Conservation (phyloP, 163 green algal genomes). For the Chlorella variabilis region DNA sequence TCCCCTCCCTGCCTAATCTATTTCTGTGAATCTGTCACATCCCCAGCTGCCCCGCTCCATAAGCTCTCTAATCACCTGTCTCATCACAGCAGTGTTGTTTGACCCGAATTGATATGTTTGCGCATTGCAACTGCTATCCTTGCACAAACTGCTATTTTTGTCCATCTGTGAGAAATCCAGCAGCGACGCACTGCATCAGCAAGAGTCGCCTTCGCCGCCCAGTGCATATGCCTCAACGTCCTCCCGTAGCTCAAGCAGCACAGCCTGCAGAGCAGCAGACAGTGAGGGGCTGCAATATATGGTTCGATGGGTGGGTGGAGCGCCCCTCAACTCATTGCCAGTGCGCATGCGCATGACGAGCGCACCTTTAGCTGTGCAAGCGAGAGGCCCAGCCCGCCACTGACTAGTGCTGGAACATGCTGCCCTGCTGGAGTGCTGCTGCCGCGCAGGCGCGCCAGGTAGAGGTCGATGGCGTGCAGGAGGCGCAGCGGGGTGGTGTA, state of each 20-base stretch:
- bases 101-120: too few species aligned
- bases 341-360: neutral
- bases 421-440: neutral
- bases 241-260: constrained; percentile 31
- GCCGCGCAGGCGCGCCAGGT: constrained; percentile 10
- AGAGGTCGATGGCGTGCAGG: constrained; percentile 39
- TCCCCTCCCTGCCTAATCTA: neutral
- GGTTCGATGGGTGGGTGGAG: too few species aligned
- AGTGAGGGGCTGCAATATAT: too few species aligned
- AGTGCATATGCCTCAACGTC: constrained; percentile 33
- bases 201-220: neutral
- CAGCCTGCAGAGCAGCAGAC: neutral
- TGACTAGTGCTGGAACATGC: neutral
- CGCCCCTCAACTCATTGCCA: too few species aligned
- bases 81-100: too few species aligned
- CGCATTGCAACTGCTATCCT: too few species aligned
- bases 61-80: too few species aligned
- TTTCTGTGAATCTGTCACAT: neutral
- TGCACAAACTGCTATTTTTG: too few species aligned
- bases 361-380: constrained; percentile 2
- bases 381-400: constrained; percentile 2
- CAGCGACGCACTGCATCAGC: too few species aligned
- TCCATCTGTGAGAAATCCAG: too few species aligned
- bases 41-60: too few species aligned
- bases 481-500: constrained; percentile 45